phyloP scores from a whole-genome alignment of 352 stramenopile genomes.

The Plasmopara muralis region DNA sequence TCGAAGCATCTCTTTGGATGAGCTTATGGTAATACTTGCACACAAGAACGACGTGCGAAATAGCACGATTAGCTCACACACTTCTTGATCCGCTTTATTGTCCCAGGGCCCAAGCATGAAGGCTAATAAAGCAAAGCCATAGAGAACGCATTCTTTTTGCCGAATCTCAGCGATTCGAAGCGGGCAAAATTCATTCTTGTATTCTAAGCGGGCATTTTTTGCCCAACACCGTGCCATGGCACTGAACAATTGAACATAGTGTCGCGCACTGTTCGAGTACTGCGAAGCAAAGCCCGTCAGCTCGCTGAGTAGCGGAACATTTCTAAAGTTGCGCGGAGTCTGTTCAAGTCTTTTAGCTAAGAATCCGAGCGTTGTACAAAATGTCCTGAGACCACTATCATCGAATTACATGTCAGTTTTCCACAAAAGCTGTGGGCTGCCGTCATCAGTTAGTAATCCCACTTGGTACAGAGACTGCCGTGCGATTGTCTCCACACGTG shows the following conservation, averaged over 20 bases:
- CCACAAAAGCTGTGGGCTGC: constrained; percentile 22
- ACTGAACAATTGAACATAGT: constrained; percentile 18
- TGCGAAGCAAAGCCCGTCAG: constrained; percentile 27
- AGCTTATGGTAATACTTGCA: constrained; percentile 16
- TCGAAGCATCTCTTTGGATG: constrained; percentile 14
- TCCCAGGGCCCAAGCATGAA: constrained; percentile 20
- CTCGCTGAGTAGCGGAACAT: constrained; percentile 33
- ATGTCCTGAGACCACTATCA: constrained; percentile 7
- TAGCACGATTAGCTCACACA: constrained; percentile 40
- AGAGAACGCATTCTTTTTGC: constrained; percentile 36
- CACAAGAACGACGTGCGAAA: constrained; percentile 35
- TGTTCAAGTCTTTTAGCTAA: constrained; percentile 22
- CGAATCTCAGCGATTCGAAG: constrained; percentile 19
- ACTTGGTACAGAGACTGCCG: constrained; percentile 45
- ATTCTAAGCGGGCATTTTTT: constrained; percentile 10
- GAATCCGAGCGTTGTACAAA: constrained; percentile 14
- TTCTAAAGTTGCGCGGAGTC: constrained; percentile 24
- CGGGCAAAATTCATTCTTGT: constrained; percentile 7
- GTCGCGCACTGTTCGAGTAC: constrained; percentile 11
- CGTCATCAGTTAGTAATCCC: constrained; percentile 29
- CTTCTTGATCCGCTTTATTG: constrained; percentile 11
- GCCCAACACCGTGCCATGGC: constrained; percentile 27
- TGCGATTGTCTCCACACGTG: constrained; percentile 30
- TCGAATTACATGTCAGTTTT: constrained; percentile 34
- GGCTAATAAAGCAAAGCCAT: constrained; percentile 33